Conservation (phyloP, 345 rosid genomes). For the Linum trigynum region DNA sequence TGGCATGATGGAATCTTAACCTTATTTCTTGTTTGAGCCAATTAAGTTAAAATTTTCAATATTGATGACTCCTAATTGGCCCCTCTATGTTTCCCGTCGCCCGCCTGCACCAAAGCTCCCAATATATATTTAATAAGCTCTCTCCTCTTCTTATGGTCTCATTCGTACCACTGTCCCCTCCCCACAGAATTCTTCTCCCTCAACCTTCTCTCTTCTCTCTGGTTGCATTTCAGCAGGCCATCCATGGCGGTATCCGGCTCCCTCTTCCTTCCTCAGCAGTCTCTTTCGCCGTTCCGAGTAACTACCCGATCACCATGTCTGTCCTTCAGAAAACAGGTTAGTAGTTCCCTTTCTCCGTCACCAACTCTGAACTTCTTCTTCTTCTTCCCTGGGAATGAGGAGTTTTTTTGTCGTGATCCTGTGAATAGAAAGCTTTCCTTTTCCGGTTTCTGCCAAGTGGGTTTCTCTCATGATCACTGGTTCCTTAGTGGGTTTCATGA, state of each 20-base stretch:
- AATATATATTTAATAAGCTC: too few relatives aligned
- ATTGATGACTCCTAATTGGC: not conserved
- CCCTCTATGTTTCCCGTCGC: not conserved
- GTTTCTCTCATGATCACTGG: not conserved
- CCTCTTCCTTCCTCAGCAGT: slow-evolving; percentile 15
- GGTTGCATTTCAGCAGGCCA: not conserved
- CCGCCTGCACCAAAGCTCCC: not conserved
- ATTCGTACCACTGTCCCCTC: not conserved
- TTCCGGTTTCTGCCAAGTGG: not conserved
- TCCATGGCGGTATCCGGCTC: slow-evolving; percentile 32
- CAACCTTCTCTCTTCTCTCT: slow-evolving; percentile 3
- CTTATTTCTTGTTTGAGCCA: too few relatives aligned
- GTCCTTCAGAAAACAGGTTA: slow-evolving; percentile 24
- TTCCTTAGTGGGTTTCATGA: not conserved
- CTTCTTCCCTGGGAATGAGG: not conserved
- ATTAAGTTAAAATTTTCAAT: not conserved
- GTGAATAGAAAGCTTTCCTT: not conserved
- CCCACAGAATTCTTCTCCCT: not conserved
- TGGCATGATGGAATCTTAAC: too few relatives aligned
- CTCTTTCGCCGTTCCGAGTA: slow-evolving; percentile 15
- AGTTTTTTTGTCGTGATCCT: not conserved
- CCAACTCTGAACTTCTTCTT: not conserved
- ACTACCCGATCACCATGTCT: slow-evolving; percentile 13
- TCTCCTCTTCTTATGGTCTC: slow-evolving; percentile 1
- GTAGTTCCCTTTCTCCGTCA: not conserved